These are phyloP conservation scores for Parastagonospora avenae DNA, from an alignment of 2,329 filamentous ascomycete genomes.

Conservation along the genomic window DNA sequence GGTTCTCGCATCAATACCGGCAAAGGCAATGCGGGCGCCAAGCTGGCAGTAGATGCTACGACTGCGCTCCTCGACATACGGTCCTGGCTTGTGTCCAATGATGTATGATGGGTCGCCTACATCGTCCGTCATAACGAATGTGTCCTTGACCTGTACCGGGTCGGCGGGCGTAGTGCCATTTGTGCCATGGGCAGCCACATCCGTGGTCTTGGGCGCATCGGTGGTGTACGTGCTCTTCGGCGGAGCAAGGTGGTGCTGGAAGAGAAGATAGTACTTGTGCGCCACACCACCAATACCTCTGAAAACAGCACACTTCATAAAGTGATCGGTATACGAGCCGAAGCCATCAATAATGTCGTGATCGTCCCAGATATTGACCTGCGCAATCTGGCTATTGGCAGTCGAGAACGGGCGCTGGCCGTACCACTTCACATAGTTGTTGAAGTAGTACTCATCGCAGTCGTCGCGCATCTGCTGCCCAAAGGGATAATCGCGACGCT, in stretches of 20 bases:
- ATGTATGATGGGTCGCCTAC: conserved; percentile 76
- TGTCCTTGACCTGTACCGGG: conserved; percentile 72
- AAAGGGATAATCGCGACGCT: conserved; percentile 65
- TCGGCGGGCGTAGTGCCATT: conserved; percentile 64
- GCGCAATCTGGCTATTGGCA: conserved; percentile 66
- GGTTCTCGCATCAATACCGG: conserved; percentile 65
- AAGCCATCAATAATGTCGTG: conserved; percentile 71
- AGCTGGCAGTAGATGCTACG: conserved; percentile 67
- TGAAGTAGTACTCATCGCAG: conserved; percentile 67
- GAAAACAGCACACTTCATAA: conserved; percentile 70
- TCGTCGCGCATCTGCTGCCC: conserved; percentile 65
- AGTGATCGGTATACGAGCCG: conserved; percentile 69
- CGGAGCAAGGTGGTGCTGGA: conserved; percentile 80
- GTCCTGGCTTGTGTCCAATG: conserved; percentile 72
- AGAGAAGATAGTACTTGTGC: conserved; percentile 67
- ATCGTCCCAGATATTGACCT: conserved; percentile 71
- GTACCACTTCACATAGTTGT: conserved; percentile 71
- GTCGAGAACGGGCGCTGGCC: conserved; percentile 66
- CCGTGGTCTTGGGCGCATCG: conserved; percentile 64
- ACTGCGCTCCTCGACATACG: conserved; percentile 67
- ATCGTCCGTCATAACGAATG: conserved; percentile 68
- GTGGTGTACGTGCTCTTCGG: conserved; percentile 86
- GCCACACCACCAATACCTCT: conserved; percentile 66
- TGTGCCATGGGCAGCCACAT: conserved; percentile 55
- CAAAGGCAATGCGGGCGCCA: conserved; percentile 67